Evolutionary conservation across 2,329 filamentous ascomycete species (phyloP).

Genomic region (Dactylonectria macrodidyma): DNA sequence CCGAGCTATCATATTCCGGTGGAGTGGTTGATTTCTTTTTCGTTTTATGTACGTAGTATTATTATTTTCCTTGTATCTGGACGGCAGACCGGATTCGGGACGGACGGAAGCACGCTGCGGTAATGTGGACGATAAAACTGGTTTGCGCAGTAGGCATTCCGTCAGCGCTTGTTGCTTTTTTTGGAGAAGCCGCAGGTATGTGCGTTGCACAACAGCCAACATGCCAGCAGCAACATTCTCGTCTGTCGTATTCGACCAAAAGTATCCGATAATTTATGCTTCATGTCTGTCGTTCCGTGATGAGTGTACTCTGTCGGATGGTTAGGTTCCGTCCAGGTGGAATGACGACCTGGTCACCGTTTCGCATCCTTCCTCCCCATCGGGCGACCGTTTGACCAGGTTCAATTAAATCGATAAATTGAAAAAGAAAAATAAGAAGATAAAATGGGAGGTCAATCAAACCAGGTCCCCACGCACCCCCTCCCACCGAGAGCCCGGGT

Average conservation of each 20-base stretch:
- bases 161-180: conserved; percentile 3
- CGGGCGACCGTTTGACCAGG: conserved; percentile 36
- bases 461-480: conserved; percentile 25
- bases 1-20: conserved; percentile 21
- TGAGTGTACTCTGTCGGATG: neutral
- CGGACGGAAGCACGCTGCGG: conserved; percentile 19
- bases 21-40: neutral
- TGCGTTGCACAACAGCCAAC: conserved; percentile 14
- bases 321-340: neutral
- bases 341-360: conserved; percentile 36
- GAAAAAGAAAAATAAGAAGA: conserved; percentile 31
- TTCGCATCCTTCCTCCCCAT: conserved; percentile 23
- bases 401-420: conserved; percentile 29
- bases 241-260: neutral
- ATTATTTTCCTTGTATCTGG: conserved; percentile 10
- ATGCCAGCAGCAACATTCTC: conserved; percentile 1
- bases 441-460: conserved; percentile 29
- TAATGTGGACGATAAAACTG: neutral
- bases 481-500: conserved; percentile 29
- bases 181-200: neutral
- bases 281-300: neutral
- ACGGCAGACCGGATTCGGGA: conserved; percentile 11
- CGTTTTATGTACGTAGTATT: neutral
- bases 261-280: neutral
- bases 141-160: neutral